These are phyloP conservation scores for Zea mays DNA, from an alignment of 176 grass and related monocot species.

Conservation along the genomic window DNA sequence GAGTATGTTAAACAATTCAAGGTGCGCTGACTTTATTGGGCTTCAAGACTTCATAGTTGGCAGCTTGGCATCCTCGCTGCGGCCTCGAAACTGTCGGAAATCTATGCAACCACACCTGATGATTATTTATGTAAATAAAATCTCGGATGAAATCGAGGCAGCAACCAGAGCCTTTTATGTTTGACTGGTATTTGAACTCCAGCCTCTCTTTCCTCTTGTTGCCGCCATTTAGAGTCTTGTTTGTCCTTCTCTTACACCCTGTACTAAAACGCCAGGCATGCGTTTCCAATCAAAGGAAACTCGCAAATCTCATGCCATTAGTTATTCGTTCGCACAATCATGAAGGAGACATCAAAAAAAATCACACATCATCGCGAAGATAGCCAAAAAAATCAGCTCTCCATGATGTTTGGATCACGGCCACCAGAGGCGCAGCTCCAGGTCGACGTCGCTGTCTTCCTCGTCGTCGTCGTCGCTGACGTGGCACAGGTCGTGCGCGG, in stretches of 20 bases:
- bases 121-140: not conserved
- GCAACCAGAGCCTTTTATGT: conserved; percentile 6
- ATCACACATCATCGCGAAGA: conserved; percentile 35
- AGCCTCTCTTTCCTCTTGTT: not conserved
- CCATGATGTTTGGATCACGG: conserved; percentile 26
- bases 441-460: conserved; percentile 47
- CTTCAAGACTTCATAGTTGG: not conserved
- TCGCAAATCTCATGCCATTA: not conserved
- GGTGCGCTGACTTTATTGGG: not conserved
- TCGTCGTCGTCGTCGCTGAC: conserved; percentile 22
- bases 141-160: conserved; percentile 23
- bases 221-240: not conserved
- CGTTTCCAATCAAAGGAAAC: not conserved
- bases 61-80: conserved; percentile 15
- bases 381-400: not conserved
- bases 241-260: not conserved
- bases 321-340: conserved; percentile 38
- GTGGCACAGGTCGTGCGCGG: conserved; percentile 24
- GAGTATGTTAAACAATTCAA: not conserved
- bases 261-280: not conserved
- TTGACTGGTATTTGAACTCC: conserved; percentile 15
- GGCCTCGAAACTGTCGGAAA: conserved; percentile 35
- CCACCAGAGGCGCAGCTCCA: conserved; percentile 66
- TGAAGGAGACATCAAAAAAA: conserved; percentile 26
- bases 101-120: not conserved